A percentile compares a stretch with the other conserved stretches of the same genome.
phyloP scores from a whole-genome alignment of 768 basidiomycete genomes.

The Rhodosporidiobolus odoratus region DNA sequence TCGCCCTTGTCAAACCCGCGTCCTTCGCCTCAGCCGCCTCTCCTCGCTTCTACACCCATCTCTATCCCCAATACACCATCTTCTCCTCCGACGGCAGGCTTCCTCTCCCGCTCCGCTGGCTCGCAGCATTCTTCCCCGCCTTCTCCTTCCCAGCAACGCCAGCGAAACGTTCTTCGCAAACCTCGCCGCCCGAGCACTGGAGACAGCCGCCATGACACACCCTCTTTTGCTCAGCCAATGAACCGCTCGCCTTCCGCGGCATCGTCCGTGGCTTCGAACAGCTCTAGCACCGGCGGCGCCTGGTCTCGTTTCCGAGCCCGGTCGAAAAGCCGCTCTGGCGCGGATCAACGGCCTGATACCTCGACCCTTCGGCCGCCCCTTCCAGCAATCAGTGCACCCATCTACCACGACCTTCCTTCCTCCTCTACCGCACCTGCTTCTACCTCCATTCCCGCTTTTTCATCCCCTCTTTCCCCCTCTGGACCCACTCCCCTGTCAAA shows the following conservation, averaged over 20 bases:
- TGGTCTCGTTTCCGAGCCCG: conserved; percentile 11
- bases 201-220: neutral
- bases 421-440: neutral
- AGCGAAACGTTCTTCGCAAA: conserved; percentile 30
- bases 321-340: neutral
- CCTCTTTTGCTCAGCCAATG: neutral
- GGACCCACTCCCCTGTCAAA: neutral
- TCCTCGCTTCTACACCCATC: neutral
- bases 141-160: neutral
- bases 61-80: neutral
- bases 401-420: neutral
- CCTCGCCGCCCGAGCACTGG: neutral
- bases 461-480: neutral
- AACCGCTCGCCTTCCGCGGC: neutral
- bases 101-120: neutral
- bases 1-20: neutral
- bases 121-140: neutral
- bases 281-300: neutral
- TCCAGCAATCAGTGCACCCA: neutral
- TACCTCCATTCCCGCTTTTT: neutral
- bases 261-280: neutral
- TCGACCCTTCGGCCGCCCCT: neutral
- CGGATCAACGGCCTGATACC: neutral
- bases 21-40: neutral
- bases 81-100: neutral